Conservation (phyloP, 2,329 filamentous ascomycete genomes). For the Colletotrichum magnum region DNA sequence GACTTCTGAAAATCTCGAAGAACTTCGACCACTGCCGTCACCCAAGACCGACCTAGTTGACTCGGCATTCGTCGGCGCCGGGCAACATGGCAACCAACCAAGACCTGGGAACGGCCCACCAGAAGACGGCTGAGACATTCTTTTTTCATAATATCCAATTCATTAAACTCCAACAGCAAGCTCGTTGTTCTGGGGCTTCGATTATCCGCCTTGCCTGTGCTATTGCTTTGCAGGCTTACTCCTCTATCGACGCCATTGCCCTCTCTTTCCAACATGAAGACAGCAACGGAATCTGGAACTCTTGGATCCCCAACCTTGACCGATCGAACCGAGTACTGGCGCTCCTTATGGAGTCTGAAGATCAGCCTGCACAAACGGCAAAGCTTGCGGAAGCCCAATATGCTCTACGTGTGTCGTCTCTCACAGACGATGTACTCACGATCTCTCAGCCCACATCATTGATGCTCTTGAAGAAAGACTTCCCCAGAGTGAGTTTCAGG, state of each 20-base stretch:
- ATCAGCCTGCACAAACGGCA: too few relatives aligned
- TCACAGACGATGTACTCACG: too few relatives aligned
- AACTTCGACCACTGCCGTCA: too few relatives aligned
- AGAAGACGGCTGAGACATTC: conserved; percentile 9
- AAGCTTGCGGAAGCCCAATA: too few relatives aligned
- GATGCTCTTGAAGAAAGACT: neutral
- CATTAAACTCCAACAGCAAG: conserved; percentile 2
- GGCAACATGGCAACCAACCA: neutral
- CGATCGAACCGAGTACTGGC: too few relatives aligned
- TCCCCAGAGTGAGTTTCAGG: neutral
- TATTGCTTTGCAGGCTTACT: conserved; percentile 9
- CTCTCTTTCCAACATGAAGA: conserved; percentile 7
- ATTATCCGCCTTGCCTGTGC: conserved; percentile 24
- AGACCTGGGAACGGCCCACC: too few relatives aligned
- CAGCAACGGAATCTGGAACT: neutral
- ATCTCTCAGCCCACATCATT: too few relatives aligned
- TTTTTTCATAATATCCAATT: conserved; percentile 8
- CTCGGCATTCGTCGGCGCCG: neutral
- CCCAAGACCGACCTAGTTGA: neutral
- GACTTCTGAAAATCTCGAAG: too few relatives aligned
- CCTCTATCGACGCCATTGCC: neutral
- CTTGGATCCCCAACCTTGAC: neutral
- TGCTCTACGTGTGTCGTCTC: too few relatives aligned
- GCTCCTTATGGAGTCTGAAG: too few relatives aligned
- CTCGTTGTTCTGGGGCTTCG: conserved; percentile 18